Conservation (phyloP, 768 basidiomycete species). For the Suillus paluster region DNA sequence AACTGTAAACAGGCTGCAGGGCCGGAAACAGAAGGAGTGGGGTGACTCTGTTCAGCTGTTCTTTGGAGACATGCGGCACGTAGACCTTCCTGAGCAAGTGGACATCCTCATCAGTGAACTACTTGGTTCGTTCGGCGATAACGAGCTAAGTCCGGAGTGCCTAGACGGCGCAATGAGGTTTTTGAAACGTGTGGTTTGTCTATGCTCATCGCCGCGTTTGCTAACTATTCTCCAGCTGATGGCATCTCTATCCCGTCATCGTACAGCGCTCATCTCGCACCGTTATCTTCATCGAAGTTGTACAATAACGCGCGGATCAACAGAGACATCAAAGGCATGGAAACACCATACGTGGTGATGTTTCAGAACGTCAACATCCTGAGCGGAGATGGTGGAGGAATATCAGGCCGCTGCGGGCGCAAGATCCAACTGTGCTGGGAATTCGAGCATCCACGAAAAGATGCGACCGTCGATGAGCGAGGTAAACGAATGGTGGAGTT, state of each 20-base stretch:
- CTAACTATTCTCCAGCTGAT: conserved; percentile 56
- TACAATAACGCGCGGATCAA: conserved; percentile 77
- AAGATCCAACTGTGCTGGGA: conserved; percentile 96
- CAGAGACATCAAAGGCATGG: conserved; percentile 73
- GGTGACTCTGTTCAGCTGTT: conserved; percentile 74
- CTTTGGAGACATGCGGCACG: conserved; percentile 93
- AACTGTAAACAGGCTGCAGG: conserved; percentile 68
- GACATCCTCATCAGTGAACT: conserved; percentile 97
- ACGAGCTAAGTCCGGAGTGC: conserved; percentile 97
- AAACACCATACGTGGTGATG: conserved; percentile 99
- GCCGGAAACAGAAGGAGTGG: conserved; percentile 84
- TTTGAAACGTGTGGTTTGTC: conserved; percentile 68
- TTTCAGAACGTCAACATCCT: conserved; percentile 92
- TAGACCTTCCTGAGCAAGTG: conserved; percentile 82
- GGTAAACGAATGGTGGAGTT: conserved; percentile 46
- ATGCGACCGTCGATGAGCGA: conserved; percentile 71
- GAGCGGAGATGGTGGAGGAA: conserved; percentile 70
- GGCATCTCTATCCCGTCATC: conserved; percentile 97
- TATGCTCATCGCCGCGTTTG: conserved; percentile 4
- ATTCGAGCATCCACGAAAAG: conserved; percentile 90
- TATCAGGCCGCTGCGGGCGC: conserved; percentile 72
- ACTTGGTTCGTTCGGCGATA: conserved; percentile 97
- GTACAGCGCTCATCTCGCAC: conserved; percentile 94
- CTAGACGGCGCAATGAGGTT: conserved; percentile 94
- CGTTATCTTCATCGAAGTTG: conserved; percentile 91